Conservation (phyloP, 345 rosid species). For the Boechera stricta region DNA sequence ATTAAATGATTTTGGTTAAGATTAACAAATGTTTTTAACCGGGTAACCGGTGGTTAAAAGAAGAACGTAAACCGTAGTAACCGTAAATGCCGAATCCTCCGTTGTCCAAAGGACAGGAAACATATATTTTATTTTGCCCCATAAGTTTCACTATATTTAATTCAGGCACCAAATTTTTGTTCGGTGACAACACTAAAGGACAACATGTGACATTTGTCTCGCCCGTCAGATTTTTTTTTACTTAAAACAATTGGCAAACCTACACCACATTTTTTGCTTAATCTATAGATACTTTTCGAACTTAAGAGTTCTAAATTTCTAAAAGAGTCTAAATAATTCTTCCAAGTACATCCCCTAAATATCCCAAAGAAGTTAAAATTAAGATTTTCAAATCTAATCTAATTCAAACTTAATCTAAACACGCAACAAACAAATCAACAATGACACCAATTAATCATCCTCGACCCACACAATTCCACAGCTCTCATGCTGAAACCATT, state of each 20-base stretch:
- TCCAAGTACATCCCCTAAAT: not conserved
- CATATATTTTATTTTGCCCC: constrained; percentile 7
- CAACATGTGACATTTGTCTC: constrained; percentile 22
- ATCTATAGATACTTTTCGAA: not conserved
- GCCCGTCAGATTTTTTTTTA: constrained; percentile 5
- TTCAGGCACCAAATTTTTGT: not conserved
- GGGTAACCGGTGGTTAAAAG: no score
- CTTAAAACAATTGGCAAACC: constrained; percentile 26
- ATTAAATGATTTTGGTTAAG: no score
- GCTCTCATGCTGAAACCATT: not conserved
- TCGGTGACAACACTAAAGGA: not conserved
- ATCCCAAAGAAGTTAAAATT: not conserved
- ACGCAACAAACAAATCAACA: not conserved
- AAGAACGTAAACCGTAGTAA: no score
- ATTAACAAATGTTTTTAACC: no score
- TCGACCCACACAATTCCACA: not conserved
- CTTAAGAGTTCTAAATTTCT: not conserved
- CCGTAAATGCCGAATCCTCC: not conserved
- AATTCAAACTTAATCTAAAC: not conserved
- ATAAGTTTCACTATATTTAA: not conserved
- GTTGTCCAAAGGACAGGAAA: not conserved
- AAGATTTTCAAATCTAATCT: not conserved
- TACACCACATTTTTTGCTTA: constrained; percentile 36
- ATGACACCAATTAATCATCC: not conserved
- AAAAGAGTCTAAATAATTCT: not conserved